phyloP scores from a whole-genome alignment of 345 rosid species.

The Bruguiera sexangula region DNA sequence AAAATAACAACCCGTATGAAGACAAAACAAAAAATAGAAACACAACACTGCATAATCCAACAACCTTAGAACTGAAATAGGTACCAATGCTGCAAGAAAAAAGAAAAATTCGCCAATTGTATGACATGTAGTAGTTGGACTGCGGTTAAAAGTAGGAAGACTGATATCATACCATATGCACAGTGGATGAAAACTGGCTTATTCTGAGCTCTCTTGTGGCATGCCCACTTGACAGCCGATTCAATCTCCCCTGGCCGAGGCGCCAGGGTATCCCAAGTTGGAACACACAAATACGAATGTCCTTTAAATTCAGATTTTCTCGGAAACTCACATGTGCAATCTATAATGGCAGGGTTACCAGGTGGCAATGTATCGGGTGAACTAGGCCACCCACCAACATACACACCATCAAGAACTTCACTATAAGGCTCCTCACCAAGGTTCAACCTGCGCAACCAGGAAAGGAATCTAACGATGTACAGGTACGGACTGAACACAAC shows the following conservation, averaged over 20 bases:
- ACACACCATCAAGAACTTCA: constrained; percentile 51
- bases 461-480: constrained; percentile 45
- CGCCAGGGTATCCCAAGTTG: constrained; percentile 78
- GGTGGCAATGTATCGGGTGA: constrained; percentile 46
- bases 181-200: constrained; percentile 58
- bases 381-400: constrained; percentile 76
- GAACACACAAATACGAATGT: constrained; percentile 53
- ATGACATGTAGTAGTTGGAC: background rate
- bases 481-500: constrained; percentile 58
- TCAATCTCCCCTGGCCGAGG: constrained; percentile 67
- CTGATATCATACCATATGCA: constrained; percentile 54
- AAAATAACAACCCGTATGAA: background rate
- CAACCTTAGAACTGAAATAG: too few species aligned
- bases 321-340: constrained; percentile 74
- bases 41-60: too few species aligned
- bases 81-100: background rate
- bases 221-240: constrained; percentile 72
- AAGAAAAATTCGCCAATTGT: background rate
- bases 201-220: constrained; percentile 56
- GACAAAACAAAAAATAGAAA: too few species aligned
- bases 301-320: constrained; percentile 38
- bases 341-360: constrained; percentile 63
- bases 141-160: background rate
- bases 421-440: constrained; percentile 57
- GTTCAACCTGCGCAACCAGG: constrained; percentile 33